Evolutionary conservation across 139 green algal species (phyloP), one percentile per base, ranked within the genome.

Genomic region (Micractinium conductrix): DNA sequence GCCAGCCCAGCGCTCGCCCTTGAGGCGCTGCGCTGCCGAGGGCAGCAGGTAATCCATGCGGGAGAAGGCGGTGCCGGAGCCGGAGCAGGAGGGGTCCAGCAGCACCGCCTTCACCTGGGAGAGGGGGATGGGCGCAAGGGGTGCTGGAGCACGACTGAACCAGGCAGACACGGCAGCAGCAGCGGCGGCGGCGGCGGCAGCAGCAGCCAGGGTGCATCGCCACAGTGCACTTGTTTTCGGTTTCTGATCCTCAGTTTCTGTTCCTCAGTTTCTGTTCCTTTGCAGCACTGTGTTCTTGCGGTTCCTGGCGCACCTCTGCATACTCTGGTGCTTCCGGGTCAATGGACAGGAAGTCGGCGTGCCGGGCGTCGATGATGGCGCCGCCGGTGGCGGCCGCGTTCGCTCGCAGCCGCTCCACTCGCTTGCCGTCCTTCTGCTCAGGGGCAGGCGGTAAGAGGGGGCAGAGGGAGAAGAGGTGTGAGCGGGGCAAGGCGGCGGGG

Each of bases 81-180:
- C 95, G 79, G 87, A 94, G 84, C 95, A 98, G 7, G 95, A 98
- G 0, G 95, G 95, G 85, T 99, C 97, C 83, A 99, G 90, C 55
- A 99, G 89, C 7, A 99, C 85, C 3, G 85, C 96, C 1, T 83
- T n/a, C n/a, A n/a, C n/a, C n/a, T n/a, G n/a, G n/a, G n/a, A n/a
- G n/a, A n/a, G n/a, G n/a, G n/a, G n/a, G n/a, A n/a, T n/a, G n/a
- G n/a, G n/a, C n/a, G n/a, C n/a, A n/a, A n/a, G n/a, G n/a, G n/a
- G n/a, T n/a, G n/a, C n/a, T n/a, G n/a, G n/a, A n/a, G n/a, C n/a
- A n/a, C n/a, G n/a, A n/a, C n/a, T n/a, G n/a, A n/a, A n/a, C n/a
- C n/a, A n/a, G n/a, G n/a, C n/a, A n/a, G n/a, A n/a, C n/a, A n/a
- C n/a, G n/a, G n/a, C n/a, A n/a, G n/a, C n/a, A n/a, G n/a, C n/a